Percentiles rank a stretch among this genome's conserved stretches.
phyloP scores from a whole-genome alignment of 208 protist species.

The Angomonas ambiguus region DNA sequence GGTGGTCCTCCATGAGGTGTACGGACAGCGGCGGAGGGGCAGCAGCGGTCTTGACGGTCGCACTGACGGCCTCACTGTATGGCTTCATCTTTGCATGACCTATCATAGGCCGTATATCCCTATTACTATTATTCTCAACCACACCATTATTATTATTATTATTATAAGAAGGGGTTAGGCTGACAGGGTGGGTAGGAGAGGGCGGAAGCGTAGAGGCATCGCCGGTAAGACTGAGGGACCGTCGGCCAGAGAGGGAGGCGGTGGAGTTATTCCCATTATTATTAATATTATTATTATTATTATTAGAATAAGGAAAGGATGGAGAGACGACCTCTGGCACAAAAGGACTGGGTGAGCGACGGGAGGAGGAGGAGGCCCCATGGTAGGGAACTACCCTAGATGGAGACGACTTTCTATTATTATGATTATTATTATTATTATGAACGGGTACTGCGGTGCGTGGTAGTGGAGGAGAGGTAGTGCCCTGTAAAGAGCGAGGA shows the following conservation, averaged over 20 bases:
- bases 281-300: neutral
- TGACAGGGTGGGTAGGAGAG: neutral
- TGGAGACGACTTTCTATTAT: neutral
- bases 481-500: neutral
- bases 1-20: neutral
- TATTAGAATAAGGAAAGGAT: neutral
- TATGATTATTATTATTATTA: constrained; percentile 1
- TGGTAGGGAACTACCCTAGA: neutral
- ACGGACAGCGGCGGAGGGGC: neutral
- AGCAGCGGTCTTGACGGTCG: neutral
- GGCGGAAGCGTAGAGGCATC: constrained; percentile 1
- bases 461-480: neutral
- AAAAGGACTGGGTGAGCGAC: neutral
- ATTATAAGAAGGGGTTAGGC: neutral
- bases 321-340: no score
- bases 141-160: constrained; percentile 8
- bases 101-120: neutral
- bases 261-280: neutral
- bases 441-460: neutral
- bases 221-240: neutral
- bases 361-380: neutral
- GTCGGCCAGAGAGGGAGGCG: neutral
- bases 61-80: neutral
- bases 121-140: neutral
- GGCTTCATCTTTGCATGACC: neutral